phyloP scores from a whole-genome alignment of 1,284 basidiomycete species.

The Trametes pubescens region DNA sequence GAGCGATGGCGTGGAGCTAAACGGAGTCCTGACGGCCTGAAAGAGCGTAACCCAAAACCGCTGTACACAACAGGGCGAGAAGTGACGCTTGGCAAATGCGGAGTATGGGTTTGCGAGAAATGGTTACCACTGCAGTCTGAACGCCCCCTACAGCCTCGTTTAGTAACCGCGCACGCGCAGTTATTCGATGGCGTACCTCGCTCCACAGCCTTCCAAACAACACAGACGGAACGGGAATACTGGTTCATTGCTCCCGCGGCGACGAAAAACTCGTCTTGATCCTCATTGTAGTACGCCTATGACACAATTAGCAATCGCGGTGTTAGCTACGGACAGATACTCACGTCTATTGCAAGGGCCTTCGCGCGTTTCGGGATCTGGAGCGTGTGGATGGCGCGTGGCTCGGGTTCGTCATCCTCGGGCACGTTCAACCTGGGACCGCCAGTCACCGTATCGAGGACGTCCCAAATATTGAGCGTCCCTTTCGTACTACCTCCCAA shows the following conservation, averaged over 20 bases:
- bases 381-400: neutral
- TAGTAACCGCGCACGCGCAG: too few species aligned
- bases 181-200: neutral
- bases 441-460: neutral
- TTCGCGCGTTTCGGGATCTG: neutral
- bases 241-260: conserved; percentile 6
- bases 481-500: conserved; percentile 1
- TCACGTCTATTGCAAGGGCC: neutral
- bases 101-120: too few species aligned
- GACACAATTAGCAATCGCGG: neutral
- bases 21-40: too few species aligned
- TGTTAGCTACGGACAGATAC: neutral
- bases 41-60: too few species aligned
- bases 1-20: too few species aligned
- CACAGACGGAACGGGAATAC: neutral
- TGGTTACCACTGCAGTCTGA: too few species aligned
- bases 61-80: too few species aligned
- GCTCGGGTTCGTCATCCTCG: neutral
- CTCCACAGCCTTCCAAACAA: conserved; percentile 1
- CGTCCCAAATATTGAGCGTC: neutral
- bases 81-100: too few species aligned
- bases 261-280: conserved; percentile 1
- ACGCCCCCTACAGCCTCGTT: too few species aligned
- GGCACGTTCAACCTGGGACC: neutral
- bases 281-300: neutral